phyloP scores from a whole-genome alignment of 2,329 filamentous ascomycete genomes.

The Aureobasidium sp. region DNA sequence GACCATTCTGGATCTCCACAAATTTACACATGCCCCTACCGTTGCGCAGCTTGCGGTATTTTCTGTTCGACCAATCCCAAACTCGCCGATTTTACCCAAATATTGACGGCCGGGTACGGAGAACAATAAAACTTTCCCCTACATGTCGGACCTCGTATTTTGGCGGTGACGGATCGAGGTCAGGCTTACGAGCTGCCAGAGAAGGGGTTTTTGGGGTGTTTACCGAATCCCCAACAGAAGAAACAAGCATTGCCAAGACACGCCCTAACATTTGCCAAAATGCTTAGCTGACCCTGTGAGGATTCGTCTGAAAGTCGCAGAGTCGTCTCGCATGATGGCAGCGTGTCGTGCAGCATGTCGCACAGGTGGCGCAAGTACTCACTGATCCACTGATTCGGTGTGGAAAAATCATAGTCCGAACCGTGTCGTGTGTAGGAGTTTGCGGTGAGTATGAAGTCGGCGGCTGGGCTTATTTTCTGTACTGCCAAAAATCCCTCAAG shows the following conservation, averaged over 20 bases:
- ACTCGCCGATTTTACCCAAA: background rate
- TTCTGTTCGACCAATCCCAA: conserved; percentile 11
- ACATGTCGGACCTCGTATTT: background rate
- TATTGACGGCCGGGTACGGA: background rate
- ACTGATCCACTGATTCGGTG: too few species aligned
- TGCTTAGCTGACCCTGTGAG: background rate
- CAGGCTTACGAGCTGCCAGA: background rate
- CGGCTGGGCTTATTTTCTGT: background rate
- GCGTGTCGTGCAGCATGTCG: background rate
- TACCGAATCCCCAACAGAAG: conserved; percentile 1
- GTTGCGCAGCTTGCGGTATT: conserved; percentile 8
- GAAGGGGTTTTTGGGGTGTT: background rate
- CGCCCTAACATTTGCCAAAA: background rate
- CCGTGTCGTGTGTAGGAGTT: background rate
- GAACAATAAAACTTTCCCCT: background rate
- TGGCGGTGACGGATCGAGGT: background rate
- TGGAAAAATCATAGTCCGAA: background rate
- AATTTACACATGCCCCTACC: conserved; percentile 6
- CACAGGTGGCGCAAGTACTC: background rate
- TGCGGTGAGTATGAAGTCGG: background rate
- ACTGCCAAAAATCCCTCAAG: conserved; percentile 6
- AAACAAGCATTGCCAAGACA: conserved; percentile 2
- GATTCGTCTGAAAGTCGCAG: background rate
- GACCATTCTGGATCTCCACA: conserved; percentile 8
- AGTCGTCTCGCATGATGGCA: background rate